Percentiles rank a stretch among this genome's conserved stretches.
Evolutionary conservation across 2,329 filamentous ascomycete species (phyloP).

Genomic region (Arthrobotrys pseudoclavata): DNA sequence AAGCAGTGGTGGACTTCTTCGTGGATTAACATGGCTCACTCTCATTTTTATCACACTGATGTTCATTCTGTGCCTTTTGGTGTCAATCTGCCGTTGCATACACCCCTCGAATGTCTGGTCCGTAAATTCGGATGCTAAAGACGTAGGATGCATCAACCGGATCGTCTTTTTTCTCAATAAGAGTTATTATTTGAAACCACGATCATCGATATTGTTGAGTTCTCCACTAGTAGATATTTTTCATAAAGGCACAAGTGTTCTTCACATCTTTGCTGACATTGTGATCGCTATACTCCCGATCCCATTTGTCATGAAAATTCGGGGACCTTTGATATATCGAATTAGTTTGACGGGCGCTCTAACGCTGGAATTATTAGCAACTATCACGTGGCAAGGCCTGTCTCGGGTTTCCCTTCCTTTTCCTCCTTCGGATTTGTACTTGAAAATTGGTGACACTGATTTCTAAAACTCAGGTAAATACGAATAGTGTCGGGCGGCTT

Average conservation of each 20-base stretch:
- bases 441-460: neutral
- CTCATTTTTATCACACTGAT: conserved; percentile 36
- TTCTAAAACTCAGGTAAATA: neutral
- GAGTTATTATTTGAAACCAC: neutral
- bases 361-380: conserved; percentile 48
- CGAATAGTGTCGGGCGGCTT: conserved; percentile 30
- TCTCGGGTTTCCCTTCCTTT: no score
- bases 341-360: conserved; percentile 28
- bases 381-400: conserved; percentile 33
- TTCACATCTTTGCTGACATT: conserved; percentile 43
- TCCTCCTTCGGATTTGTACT: no score
- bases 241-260: conserved; percentile 31
- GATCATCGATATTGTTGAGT: neutral
- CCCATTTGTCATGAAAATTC: conserved; percentile 39
- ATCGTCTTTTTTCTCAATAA: conserved; percentile 43
- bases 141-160: conserved; percentile 18
- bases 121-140: neutral
- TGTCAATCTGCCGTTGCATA: conserved; percentile 34
- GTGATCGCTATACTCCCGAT: conserved; percentile 45
- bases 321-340: conserved; percentile 35
- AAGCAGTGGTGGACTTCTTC: conserved; percentile 39
- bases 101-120: conserved; percentile 15
- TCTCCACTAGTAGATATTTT: neutral
- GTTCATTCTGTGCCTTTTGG: conserved; percentile 41
- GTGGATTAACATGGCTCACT: conserved; percentile 41